Conservation (phyloP, 352 stramenopile genomes). For the Phytophthora pisi region DNA sequence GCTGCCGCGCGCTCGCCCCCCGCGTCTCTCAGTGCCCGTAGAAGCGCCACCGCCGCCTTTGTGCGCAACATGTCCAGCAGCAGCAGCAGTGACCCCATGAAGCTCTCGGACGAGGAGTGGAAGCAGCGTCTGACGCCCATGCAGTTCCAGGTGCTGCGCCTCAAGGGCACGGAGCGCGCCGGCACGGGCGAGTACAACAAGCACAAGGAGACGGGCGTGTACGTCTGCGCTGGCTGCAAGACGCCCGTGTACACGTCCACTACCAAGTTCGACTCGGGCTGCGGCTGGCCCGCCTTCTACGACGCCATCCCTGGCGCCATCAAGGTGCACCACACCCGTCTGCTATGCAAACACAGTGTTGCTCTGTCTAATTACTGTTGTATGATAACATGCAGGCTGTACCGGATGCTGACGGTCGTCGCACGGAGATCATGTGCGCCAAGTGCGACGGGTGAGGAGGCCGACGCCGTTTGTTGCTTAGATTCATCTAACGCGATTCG, state of each 20-base stretch:
- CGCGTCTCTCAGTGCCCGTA: constrained; percentile 5
- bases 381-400: constrained; percentile 46
- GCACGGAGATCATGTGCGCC: constrained; percentile 90
- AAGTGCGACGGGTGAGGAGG: constrained; percentile 80
- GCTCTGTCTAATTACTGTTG: not conserved
- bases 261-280: constrained; percentile 92
- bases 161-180: constrained; percentile 90
- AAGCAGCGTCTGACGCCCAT: constrained; percentile 74
- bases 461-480: not conserved
- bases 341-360: not conserved
- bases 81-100: constrained; percentile 27
- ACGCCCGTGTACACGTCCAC: constrained; percentile 87
- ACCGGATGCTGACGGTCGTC: constrained; percentile 68
- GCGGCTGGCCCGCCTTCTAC: constrained; percentile 91
- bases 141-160: constrained; percentile 88
- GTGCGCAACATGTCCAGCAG: constrained; percentile 55
- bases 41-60: constrained; percentile 2
- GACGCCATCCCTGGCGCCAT: constrained; percentile 89
- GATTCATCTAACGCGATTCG: constrained; percentile 16
- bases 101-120: constrained; percentile 83
- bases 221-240: constrained; percentile 89
- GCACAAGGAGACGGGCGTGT: constrained; percentile 83
- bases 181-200: constrained; percentile 92
- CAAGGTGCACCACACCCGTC: constrained; percentile 44
- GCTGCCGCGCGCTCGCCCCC: constrained; percentile 13